These are phyloP conservation scores for Sporothrix schenckii DNA, from an alignment of 2,329 filamentous ascomycete genomes.

Conservation along the genomic window DNA sequence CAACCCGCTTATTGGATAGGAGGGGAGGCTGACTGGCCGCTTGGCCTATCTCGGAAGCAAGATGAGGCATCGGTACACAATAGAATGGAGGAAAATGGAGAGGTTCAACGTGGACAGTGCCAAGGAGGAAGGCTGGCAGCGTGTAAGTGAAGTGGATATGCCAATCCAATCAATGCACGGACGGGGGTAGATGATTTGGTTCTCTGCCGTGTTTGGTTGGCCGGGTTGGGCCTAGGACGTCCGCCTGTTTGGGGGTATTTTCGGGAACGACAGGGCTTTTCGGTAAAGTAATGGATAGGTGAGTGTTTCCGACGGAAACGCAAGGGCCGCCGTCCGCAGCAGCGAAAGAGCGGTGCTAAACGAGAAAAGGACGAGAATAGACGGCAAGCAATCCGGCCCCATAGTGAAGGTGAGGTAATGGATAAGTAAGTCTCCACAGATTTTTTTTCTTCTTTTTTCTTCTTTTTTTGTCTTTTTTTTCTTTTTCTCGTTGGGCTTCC, in stretches of 20 bases:
- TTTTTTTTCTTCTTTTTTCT: not conserved
- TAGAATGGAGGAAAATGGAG: not conserved
- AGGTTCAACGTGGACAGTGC: not conserved
- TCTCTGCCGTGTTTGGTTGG: constrained; percentile 11
- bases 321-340: constrained; percentile 1
- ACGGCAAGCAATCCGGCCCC: not conserved
- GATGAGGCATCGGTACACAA: constrained; percentile 17
- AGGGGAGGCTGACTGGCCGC: constrained; percentile 25
- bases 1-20: not conserved
- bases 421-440: not conserved
- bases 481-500: not conserved
- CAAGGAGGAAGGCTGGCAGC: constrained; percentile 21
- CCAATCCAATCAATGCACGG: not conserved
- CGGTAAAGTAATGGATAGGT: constrained; percentile 27
- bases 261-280: constrained; percentile 26
- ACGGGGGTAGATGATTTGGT: not conserved
- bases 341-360: constrained; percentile 7
- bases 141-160: constrained; percentile 22
- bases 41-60: constrained; percentile 18
- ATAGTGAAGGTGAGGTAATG: constrained; percentile 1
- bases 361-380: not conserved
- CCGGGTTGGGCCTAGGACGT: not conserved
- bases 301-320: constrained; percentile 2
- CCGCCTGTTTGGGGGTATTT: not conserved
- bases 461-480: not conserved